These are phyloP conservation scores for Naematelia aurantialba DNA, from an alignment of 768 basidiomycete species.

Conservation along the genomic window DNA sequence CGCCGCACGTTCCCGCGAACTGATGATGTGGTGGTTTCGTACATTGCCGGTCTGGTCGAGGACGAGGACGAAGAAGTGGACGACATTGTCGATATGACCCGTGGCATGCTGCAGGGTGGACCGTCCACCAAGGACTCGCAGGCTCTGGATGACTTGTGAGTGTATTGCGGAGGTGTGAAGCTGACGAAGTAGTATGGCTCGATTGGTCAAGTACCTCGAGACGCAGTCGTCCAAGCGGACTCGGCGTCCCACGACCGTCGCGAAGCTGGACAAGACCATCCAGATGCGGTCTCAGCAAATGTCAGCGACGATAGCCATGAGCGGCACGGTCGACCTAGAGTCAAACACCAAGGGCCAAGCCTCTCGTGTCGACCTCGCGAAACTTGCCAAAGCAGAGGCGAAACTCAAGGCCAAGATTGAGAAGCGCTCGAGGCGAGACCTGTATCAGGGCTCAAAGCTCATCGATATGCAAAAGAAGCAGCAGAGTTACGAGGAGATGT, in stretches of 20 bases:
- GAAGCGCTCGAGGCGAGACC: conserved; percentile 81
- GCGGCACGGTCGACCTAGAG: conserved; percentile 51
- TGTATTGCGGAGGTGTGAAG: background rate
- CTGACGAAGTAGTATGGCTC: conserved; percentile 38
- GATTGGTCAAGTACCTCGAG: conserved; percentile 46
- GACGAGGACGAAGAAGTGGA: conserved; percentile 52
- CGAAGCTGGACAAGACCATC: conserved; percentile 48
- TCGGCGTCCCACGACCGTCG: conserved; percentile 24
- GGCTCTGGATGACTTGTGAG: conserved; percentile 48
- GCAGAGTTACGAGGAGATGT: conserved; percentile 98
- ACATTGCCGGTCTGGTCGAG: conserved; percentile 51
- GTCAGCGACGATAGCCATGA: conserved; percentile 49
- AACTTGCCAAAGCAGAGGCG: conserved; percentile 83
- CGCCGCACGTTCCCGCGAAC: conserved; percentile 48
- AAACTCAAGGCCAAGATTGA: conserved; percentile 97
- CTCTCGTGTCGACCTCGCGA: conserved; percentile 50
- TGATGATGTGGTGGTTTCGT: conserved; percentile 51
- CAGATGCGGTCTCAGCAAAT: conserved; percentile 49
- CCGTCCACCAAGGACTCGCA: conserved; percentile 25
- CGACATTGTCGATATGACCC: conserved; percentile 49
- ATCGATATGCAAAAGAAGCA: conserved; percentile 90
- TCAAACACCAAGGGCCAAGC: conserved; percentile 50
- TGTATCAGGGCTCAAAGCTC: conserved; percentile 95
- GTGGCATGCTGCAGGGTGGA: conserved; percentile 48
- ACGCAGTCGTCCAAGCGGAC: conserved; percentile 42